Evolutionary conservation across 495 filamentous ascomycete species (phyloP), one percentile per base, ranked within the genome.

Genomic region (Neurospora sublineolata): DNA sequence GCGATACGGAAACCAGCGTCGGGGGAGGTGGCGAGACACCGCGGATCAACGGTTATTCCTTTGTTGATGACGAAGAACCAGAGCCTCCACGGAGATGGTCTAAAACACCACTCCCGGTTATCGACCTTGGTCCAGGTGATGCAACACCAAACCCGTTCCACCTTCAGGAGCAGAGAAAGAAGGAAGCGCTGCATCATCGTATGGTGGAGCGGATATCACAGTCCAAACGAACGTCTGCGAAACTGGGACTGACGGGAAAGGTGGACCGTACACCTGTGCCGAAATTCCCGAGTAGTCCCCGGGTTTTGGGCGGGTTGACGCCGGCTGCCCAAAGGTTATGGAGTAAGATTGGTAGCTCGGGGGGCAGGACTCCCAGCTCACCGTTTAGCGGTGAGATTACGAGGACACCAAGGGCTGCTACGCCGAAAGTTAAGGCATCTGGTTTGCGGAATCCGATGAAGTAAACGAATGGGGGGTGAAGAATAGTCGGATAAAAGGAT

Each of bases 141-240:
- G 77, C 84, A 12, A 88, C 88, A 0, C 88, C 89, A 0, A 94
- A 94, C 71, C 94, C 94, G 3, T 99, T 99, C 78, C 87, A 90
- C 52, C 89, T 99, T 67, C 82, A 87, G 40, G 88, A 93, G 75
- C 88, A 89, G 41, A 89, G 92, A 72, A 89, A 86, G 77, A 84
- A 96, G 14, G 95, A 99, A 80, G 88, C 88, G 69, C 83, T 97
- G 14, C 95, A 96, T 80, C 89, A 94, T 77, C 88, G 90, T 20
- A 93, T 99, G 89, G 96, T 99, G 6, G 95, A 98, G 71, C 87
- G 88, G 68, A 91, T 92, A 0, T 89, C 90, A 2, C 90, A 90
- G 79, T 89, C 85, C 14, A 94, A 93, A 77, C 85, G 92, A 27
- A 79, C 77, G 7, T 83, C 82, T 20, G 78, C 82, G 6, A 81